Evolutionary conservation across 179 eudicot genomes (phyloP).

Genomic region (Corrigiola litoralis): DNA sequence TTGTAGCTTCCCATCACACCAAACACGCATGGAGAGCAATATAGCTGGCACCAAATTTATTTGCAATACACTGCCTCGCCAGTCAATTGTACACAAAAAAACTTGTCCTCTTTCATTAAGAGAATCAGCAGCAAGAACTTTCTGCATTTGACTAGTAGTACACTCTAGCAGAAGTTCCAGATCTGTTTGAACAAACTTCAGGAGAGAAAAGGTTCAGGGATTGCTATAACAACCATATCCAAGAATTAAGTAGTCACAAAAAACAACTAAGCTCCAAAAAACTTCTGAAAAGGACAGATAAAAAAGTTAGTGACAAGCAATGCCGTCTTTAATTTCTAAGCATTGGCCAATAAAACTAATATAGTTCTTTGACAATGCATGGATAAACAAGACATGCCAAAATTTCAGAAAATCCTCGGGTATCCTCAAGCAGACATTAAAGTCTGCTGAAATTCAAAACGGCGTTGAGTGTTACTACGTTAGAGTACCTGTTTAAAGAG

Average conservation of each 20-base stretch:
- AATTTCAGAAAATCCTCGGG: background rate
- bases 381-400: background rate
- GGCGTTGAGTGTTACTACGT: background rate
- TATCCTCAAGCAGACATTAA: background rate
- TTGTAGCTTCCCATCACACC: slow-evolving; percentile 69
- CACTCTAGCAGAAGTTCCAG: slow-evolving; percentile 54
- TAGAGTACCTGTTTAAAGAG: slow-evolving; percentile 78
- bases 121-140: slow-evolving; percentile 38
- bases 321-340: background rate
- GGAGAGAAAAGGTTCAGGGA: slow-evolving; percentile 16
- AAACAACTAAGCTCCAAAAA: background rate
- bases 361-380: background rate
- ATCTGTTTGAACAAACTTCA: slow-evolving; percentile 72
- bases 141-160: slow-evolving; percentile 52
- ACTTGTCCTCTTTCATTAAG: slow-evolving; percentile 36
- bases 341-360: background rate
- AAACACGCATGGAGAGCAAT: slow-evolving; percentile 50
- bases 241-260: background rate
- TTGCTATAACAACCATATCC: background rate
- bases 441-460: background rate
- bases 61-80: slow-evolving; percentile 38
- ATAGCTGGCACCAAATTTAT: slow-evolving; percentile 56
- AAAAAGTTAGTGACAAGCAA: background rate
- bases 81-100: slow-evolving; percentile 38
- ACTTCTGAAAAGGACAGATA: background rate